Evolutionary conservation across 768 basidiomycete species (phyloP).

Genomic region (Tylopilus cervinicoccineus): DNA sequence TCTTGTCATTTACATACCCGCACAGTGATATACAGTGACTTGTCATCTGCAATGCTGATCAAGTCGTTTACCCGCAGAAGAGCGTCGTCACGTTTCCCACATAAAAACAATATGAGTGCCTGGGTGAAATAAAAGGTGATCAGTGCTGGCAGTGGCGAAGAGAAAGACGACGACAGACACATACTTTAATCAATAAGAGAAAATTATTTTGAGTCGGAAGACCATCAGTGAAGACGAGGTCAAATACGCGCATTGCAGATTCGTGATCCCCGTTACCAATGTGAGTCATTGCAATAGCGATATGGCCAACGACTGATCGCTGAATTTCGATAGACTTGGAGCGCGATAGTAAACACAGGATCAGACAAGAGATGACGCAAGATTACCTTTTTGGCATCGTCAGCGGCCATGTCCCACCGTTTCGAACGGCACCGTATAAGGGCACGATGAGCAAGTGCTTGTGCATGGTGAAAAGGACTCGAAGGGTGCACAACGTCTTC

Average conservation of each 20-base stretch:
- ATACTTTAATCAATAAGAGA: neutral
- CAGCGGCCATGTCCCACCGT: neutral
- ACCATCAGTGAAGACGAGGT: neutral
- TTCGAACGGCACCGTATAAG: neutral
- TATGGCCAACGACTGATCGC: neutral
- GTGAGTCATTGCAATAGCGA: neutral
- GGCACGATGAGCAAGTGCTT: neutral
- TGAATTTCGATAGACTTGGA: neutral
- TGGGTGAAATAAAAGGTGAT: neutral
- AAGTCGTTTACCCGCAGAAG: neutral
- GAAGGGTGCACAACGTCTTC: neutral
- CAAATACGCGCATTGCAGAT: neutral
- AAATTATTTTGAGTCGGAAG: neutral
- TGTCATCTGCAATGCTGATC: neutral
- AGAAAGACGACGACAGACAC: neutral
- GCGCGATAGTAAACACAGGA: neutral
- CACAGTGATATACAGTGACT: neutral
- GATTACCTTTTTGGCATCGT: neutral
- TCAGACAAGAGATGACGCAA: neutral
- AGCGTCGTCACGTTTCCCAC: neutral
- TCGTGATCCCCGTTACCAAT: neutral
- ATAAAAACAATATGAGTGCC: neutral
- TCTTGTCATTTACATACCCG: neutral
- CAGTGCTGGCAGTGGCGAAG: neutral
- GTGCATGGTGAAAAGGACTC: neutral